These are phyloP conservation scores for Boletus sp. DNA, from an alignment of 1,284 basidiomycete genomes.

Conservation along the genomic window DNA sequence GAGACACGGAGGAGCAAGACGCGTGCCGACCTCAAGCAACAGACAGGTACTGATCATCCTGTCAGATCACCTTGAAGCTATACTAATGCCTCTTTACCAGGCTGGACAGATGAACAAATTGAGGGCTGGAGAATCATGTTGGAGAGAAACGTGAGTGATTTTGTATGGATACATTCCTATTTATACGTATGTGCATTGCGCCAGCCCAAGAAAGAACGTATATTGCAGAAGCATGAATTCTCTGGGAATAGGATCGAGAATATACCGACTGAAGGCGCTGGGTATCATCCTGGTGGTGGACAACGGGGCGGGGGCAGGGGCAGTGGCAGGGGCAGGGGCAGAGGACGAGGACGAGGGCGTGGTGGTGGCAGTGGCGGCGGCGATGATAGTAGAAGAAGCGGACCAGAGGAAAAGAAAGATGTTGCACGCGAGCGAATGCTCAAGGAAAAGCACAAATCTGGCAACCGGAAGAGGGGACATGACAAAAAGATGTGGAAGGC, in stretches of 20 bases:
- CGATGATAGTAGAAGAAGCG: slow-evolving; percentile 34
- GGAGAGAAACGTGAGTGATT: slow-evolving; percentile 67
- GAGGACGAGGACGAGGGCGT: slow-evolving; percentile 35
- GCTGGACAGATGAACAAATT: slow-evolving; percentile 75
- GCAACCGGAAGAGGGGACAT: slow-evolving; percentile 64
- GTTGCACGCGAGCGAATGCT: slow-evolving; percentile 50
- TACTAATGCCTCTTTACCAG: slow-evolving; percentile 31
- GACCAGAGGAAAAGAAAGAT: slow-evolving; percentile 28
- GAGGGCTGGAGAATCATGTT: slow-evolving; percentile 88
- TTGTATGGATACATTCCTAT: slow-evolving; percentile 6
- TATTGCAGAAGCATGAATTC: slow-evolving; percentile 71
- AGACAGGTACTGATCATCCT: slow-evolving; percentile 47
- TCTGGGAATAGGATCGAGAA: slow-evolving; percentile 49
- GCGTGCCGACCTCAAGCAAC: slow-evolving; percentile 58
- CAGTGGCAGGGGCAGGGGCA: slow-evolving; percentile 32
- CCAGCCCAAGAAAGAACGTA: slow-evolving; percentile 71
- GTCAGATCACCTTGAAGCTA: not conserved
- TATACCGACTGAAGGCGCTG: slow-evolving; percentile 17
- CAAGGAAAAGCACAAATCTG: slow-evolving; percentile 74
- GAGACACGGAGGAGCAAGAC: slow-evolving; percentile 64
- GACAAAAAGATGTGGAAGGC: slow-evolving; percentile 71
- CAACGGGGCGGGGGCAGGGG: slow-evolving; percentile 31
- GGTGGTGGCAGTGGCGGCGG: slow-evolving; percentile 36
- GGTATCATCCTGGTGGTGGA: slow-evolving; percentile 17
- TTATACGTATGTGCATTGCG: slow-evolving; percentile 9